These are phyloP conservation scores for Pythium aphanidermatum DNA, from an alignment of 352 stramenopile species.

Conservation along the genomic window DNA sequence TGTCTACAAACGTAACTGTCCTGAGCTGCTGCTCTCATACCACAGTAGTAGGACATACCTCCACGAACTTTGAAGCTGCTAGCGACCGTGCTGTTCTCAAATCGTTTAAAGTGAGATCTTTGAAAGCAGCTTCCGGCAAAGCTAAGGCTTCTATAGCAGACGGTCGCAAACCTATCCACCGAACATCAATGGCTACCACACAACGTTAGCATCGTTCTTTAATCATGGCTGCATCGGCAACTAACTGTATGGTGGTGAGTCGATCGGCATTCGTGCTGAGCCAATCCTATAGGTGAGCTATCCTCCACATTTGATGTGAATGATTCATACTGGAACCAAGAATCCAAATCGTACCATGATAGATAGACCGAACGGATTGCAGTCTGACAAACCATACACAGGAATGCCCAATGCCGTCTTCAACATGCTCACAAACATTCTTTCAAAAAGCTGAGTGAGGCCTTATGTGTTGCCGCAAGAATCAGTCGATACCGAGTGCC, in stretches of 20 bases:
- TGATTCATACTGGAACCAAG: no score
- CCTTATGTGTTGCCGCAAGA: no score
- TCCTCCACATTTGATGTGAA: no score
- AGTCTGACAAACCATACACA: slow-evolving; percentile 91
- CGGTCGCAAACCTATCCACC: slow-evolving; percentile 91
- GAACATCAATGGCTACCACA: slow-evolving; percentile 60
- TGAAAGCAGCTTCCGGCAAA: slow-evolving; percentile 47
- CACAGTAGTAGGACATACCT: slow-evolving; percentile 29
- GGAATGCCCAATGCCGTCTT: slow-evolving; percentile 70
- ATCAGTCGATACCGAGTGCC: slow-evolving; percentile 75
- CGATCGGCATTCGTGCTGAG: slow-evolving; percentile 77
- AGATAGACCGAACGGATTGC: slow-evolving; percentile 92
- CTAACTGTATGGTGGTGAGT: slow-evolving; percentile 54
- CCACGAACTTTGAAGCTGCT: slow-evolving; percentile 41
- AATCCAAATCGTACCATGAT: slow-evolving; percentile 74
- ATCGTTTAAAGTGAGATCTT: slow-evolving; percentile 54
- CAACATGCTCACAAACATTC: slow-evolving; percentile 84
- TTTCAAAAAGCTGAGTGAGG: slow-evolving; percentile 4
- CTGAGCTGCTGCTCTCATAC: no score
- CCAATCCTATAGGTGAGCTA: slow-evolving; percentile 90
- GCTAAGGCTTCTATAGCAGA: slow-evolving; percentile 53
- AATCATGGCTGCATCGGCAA: no score
- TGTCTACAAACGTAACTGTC: slow-evolving; percentile 43
- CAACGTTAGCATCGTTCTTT: no score
- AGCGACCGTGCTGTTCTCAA: slow-evolving; percentile 35